Evolutionary conservation across 805 yeast genomes (phyloP).

Genomic region (Saccharomycopsis selenospora): DNA sequence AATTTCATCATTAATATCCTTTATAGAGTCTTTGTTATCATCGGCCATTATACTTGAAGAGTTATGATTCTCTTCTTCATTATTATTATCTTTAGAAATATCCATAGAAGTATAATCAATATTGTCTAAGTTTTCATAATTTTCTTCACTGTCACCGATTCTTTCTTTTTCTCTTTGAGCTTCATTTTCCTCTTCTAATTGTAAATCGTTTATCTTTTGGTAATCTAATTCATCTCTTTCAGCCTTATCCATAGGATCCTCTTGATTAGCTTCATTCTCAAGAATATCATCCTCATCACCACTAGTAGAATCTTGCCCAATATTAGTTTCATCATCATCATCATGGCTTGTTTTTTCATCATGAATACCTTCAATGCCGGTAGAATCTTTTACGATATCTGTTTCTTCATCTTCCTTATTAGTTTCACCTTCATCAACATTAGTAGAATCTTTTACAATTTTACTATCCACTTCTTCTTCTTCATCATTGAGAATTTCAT

Average conservation of each 20-base stretch:
- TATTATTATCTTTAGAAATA: too few species aligned
- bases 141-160: too few species aligned
- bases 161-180: neutral
- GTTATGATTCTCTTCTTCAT: neutral
- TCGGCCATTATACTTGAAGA: neutral
- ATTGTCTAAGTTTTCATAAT: too few species aligned
- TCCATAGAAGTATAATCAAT: too few species aligned
- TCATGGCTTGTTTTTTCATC: neutral
- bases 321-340: too few species aligned
- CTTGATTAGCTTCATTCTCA: neutral
- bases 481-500: neutral
- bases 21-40: neutral
- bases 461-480: conserved; percentile 5
- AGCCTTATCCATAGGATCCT: neutral
- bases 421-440: neutral
- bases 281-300: neutral
- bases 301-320: neutral
- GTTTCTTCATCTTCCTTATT: neutral
- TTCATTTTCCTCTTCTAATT: neutral
- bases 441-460: neutral
- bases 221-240: neutral
- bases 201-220: neutral
- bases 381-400: too few species aligned
- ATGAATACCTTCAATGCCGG: too few species aligned
- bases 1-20: neutral